Conservation (phyloP, 306 rosid genomes). For the Pyrus communis region DNA sequence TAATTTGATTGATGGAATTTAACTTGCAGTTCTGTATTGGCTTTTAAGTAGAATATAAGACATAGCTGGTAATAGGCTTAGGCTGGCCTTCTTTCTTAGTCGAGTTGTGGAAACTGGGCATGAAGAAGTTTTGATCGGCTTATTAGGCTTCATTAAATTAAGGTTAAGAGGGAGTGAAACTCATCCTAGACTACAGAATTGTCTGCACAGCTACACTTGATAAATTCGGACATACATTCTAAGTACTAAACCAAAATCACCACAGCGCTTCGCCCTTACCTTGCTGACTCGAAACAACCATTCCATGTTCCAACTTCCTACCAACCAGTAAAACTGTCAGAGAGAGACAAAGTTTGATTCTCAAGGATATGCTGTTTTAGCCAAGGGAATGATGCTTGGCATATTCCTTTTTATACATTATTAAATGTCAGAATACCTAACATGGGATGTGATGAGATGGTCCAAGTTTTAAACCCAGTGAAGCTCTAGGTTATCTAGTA, state of each 20-base stretch:
- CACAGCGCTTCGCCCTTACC: no score
- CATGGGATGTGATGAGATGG: no score
- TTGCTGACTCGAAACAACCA: neutral
- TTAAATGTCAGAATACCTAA: neutral
- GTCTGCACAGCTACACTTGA: no score
- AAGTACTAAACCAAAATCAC: no score
- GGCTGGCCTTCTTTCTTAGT: neutral
- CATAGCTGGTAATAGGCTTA: neutral
- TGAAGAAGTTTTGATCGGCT: neutral
- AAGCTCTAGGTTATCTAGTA: neutral
- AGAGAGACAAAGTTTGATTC: neutral
- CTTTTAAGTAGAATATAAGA: neutral
- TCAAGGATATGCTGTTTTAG: constrained; percentile 1
- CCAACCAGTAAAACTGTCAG: neutral
- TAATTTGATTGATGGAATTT: neutral
- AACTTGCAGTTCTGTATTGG: neutral
- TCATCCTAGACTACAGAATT: no score
- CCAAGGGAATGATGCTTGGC: neutral
- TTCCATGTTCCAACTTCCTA: neutral
- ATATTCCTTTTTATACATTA: neutral
- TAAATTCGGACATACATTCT: no score
- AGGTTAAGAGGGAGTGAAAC: neutral
- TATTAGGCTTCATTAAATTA: neutral
- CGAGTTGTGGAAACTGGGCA: neutral
- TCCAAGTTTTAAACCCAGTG: no score